Evolutionary conservation across 1,139 yeast species (phyloP), one percentile per base, ranked within the genome.

Genomic region (Kluyveromyces sp.): DNA sequence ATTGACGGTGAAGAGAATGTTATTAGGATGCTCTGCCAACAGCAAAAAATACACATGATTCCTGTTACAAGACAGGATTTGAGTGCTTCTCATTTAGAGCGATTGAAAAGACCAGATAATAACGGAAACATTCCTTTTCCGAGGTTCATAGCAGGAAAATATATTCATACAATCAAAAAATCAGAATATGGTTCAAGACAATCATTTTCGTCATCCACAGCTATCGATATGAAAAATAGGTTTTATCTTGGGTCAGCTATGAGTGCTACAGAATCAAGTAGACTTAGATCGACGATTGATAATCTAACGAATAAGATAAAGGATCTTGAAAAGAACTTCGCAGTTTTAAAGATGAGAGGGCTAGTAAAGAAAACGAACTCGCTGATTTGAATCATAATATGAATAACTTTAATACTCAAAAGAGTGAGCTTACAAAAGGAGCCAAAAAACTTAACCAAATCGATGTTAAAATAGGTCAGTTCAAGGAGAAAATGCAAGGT

Each of bases 1-100:
- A 59, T 92, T 1, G 66, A 68, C 1, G 98, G 96, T 0, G 96
- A 96, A 1, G 61, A 65, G 7, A 75, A 77, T n/a, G 95, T 92
- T 1, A 61, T 88, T 42, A 72, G 75, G 46, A 87, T 86, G 88
- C 71, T 92, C 42, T 80, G 84, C 54, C 81, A 77, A 50, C 73
- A 74, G 31, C 69, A 77, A 10, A 71, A 70, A 39, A 65, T 89
- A 28, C 78, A 85, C 52, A 65, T 69, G 42, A 77, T 86, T 34
- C 96, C 97, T 0, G 81, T 82, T 4, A 61, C 84, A 0, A 65
- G 67, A 15, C 61, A 61, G 10, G 73, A 73, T 3, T 60, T 81
- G 39, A 56, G 70, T 5, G 66, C 67, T 6, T 53, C 58, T 1
- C 77, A 75, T 52, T 64, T 77, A 26, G 67, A 71, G n/a, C 52